Evolutionary conservation across 2,329 filamentous ascomycete genomes (phyloP).

Genomic region (Cephalotrichum gorgonifer): DNA sequence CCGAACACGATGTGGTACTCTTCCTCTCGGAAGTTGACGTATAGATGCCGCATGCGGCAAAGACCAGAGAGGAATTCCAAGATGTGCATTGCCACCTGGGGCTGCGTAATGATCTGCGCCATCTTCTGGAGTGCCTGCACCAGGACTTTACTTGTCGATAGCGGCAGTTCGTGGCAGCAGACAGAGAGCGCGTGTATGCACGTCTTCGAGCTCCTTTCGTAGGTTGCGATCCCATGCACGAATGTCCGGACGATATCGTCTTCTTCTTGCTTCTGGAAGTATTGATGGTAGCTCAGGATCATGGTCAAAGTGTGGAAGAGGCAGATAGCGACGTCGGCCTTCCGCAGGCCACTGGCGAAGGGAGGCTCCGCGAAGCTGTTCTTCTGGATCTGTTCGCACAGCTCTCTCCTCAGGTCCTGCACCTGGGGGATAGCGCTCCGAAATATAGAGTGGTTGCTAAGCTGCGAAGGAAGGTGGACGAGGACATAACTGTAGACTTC

Average conservation of each 20-base stretch:
- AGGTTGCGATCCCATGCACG: constrained; percentile 70
- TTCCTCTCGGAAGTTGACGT: constrained; percentile 80
- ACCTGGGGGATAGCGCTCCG: constrained; percentile 63
- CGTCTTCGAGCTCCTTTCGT: constrained; percentile 78
- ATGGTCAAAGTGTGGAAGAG: constrained; percentile 80
- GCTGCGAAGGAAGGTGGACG: constrained; percentile 74
- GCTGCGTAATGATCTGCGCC: constrained; percentile 91
- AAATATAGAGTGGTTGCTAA: constrained; percentile 85
- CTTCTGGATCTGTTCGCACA: constrained; percentile 75
- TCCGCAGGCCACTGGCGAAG: constrained; percentile 64
- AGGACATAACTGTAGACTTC: constrained; percentile 87
- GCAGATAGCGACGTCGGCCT: constrained; percentile 80
- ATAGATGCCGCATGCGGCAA: constrained; percentile 73
- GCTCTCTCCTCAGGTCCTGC: constrained; percentile 59
- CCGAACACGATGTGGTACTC: constrained; percentile 92
- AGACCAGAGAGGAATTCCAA: constrained; percentile 89
- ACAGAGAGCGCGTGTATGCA: constrained; percentile 94
- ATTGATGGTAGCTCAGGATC: constrained; percentile 79
- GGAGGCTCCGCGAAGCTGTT: constrained; percentile 77
- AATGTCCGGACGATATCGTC: constrained; percentile 85
- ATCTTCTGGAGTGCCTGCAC: constrained; percentile 85
- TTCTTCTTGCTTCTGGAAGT: constrained; percentile 75
- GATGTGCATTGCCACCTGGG: constrained; percentile 85
- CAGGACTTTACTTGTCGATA: constrained; percentile 75
- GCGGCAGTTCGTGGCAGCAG: constrained; percentile 87